Base-by-base conservation (phyloP, 345 rosid genomes). In the Lumnitzera racemosa region DNA sequence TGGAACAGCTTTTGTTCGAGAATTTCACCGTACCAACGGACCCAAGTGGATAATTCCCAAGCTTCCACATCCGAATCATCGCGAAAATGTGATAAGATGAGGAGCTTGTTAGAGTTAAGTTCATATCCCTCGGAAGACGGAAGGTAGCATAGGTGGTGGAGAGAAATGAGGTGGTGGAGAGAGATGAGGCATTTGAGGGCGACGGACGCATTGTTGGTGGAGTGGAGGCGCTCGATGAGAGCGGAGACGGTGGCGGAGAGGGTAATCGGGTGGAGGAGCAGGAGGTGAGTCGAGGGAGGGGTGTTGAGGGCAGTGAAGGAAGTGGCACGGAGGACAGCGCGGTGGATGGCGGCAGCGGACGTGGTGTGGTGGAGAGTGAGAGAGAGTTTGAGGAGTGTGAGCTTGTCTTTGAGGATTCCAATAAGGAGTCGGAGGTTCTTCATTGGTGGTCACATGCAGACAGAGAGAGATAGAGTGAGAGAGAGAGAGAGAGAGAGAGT, bases 371-470 rank as follows among this genome's bases (percentile, higher is more conserved):
- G 49, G 71, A 52, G 57, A 43, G 71, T 60, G 59, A 67, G 53
- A 29, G 60, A 31, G 47, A 61, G 55, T 55, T 61, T 60, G 65
- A 61, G 16, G 11, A 67, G 13, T n/a, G 55, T 47, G 59, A 59
- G 60, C 24, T 59, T 67, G 70, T 67, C 70, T 53, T 57, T 24
- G 65, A 67, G 57, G 12, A 60, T 48, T 43, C 65, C 58, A 24
- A 67, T 46, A 13, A 54, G 55, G 17, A 50, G 50, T 23, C 54
- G 49, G 20, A 67, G 50, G 53, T 59, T 67, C 50, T 62, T 61
- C 61, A 55, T 56, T 7, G 56, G 0, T 6, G 29, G 6, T 36
- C 43, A 36, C 43, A 36, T 36, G 17, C 11, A 10, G 24, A 54
- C 13, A 31, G 16, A 36, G 53, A 52, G 46, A 52, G 58, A 62